Conservation (phyloP, 192 early-diverging fungal species). For the Coemansia erecta region DNA sequence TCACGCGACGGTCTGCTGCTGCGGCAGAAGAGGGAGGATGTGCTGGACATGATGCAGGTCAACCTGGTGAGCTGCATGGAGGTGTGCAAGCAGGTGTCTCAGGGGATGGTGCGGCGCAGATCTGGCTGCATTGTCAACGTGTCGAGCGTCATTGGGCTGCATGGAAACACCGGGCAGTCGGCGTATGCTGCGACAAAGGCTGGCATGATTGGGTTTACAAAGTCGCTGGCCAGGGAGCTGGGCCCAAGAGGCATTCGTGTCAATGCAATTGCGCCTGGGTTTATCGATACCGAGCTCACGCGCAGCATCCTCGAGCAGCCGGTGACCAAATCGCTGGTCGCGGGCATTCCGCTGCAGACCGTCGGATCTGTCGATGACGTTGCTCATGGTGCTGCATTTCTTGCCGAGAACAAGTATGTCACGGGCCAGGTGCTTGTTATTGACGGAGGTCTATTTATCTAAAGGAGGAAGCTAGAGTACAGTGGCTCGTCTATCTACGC, state of each 20-base stretch:
- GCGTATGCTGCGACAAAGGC: constrained; percentile 85
- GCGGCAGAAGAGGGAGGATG: constrained; percentile 43
- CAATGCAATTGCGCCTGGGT: constrained; percentile 85
- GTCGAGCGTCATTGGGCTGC: constrained; percentile 70
- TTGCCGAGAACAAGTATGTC: constrained; percentile 36
- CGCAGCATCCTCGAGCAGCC: background rate
- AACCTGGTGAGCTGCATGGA: constrained; percentile 74
- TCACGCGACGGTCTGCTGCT: constrained; percentile 56
- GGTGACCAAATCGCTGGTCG: constrained; percentile 21
- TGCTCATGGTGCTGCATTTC: constrained; percentile 31
- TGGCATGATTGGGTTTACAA: constrained; percentile 81
- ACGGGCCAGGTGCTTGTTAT: constrained; percentile 49
- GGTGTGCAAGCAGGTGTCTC: constrained; percentile 47
- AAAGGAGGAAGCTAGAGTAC: background rate
- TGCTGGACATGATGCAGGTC: constrained; percentile 59
- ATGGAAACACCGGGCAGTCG: constrained; percentile 45
- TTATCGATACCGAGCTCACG: constrained; percentile 67
- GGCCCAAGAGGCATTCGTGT: constrained; percentile 69
- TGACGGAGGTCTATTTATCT: constrained; percentile 43
- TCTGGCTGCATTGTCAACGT: constrained; percentile 80
- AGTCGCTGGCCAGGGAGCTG: constrained; percentile 78
- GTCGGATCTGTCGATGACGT: constrained; percentile 31
- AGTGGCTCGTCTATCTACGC: background rate
- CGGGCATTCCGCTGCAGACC: constrained; percentile 17
- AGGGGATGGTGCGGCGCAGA: constrained; percentile 8